Conservation (phyloP, 2,329 filamentous ascomycete species). For the Venturia aucupariae region DNA sequence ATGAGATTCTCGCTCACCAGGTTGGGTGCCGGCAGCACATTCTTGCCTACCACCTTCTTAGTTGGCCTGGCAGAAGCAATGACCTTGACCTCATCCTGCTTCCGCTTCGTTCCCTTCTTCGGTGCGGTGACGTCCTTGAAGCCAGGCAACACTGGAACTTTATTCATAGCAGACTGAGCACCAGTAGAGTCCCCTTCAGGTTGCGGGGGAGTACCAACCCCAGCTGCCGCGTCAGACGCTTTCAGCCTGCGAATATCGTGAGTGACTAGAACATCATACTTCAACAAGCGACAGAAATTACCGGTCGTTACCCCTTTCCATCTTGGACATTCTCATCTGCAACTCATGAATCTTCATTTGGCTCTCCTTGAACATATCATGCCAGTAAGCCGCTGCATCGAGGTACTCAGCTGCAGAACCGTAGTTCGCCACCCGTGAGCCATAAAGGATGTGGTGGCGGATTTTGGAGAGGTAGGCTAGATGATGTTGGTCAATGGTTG, state of each 20-base stretch:
- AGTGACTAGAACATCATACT: background rate
- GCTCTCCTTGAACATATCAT: background rate
- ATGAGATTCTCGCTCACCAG: background rate
- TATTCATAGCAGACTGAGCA: background rate
- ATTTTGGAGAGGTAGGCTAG: constrained; percentile 7
- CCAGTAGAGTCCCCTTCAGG: background rate
- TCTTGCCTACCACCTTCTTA: background rate
- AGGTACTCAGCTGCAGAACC: background rate
- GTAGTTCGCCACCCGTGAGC: background rate
- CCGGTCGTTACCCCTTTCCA: constrained; percentile 3
- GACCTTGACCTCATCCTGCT: background rate
- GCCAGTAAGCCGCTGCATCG: constrained; percentile 8
- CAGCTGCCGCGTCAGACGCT: background rate
- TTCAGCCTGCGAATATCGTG: background rate
- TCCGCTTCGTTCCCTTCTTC: background rate
- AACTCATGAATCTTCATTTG: constrained; percentile 5
- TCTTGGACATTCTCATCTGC: background rate
- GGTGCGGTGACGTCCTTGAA: background rate
- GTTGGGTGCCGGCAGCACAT: background rate
- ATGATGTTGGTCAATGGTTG: background rate
- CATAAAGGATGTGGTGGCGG: background rate
- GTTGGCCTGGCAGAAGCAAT: background rate
- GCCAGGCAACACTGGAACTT: background rate
- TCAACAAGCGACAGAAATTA: background rate
- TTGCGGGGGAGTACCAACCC: background rate